Evolutionary conservation across 1,284 basidiomycete genomes (phyloP).

Genomic region (Malassezia restricta): DNA sequence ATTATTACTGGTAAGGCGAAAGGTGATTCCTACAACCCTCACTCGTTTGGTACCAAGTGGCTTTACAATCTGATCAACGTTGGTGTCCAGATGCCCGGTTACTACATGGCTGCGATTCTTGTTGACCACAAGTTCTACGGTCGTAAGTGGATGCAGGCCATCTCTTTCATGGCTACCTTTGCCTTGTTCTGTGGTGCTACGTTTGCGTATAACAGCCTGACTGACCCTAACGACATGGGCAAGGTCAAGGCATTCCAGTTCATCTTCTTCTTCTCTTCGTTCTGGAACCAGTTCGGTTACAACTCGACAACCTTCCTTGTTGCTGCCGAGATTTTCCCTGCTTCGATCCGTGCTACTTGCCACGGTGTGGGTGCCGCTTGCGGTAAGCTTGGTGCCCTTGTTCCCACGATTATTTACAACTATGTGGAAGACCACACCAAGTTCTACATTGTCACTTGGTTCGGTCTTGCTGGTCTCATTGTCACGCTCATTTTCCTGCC

Average conservation of each 20-base stretch:
- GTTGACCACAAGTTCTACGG: constrained; percentile 53
- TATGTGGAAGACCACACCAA: constrained; percentile 47
- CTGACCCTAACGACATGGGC: constrained; percentile 16
- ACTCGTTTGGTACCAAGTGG: constrained; percentile 49
- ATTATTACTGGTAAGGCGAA: constrained; percentile 46
- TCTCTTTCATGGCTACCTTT: constrained; percentile 50
- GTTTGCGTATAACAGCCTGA: constrained; percentile 47
- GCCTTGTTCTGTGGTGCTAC: constrained; percentile 49
- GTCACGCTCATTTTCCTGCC: constrained; percentile 50
- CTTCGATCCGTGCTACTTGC: constrained; percentile 46
- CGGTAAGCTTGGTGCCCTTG: constrained; percentile 47
- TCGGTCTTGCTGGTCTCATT: constrained; percentile 50
- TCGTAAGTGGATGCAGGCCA: constrained; percentile 49
- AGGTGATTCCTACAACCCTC: constrained; percentile 8
- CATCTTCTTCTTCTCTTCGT: constrained; percentile 51
- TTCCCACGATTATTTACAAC: constrained; percentile 47
- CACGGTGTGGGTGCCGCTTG: constrained; percentile 47
- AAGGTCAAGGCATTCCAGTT: constrained; percentile 48
- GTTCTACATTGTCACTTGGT: constrained; percentile 53
- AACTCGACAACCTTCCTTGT: constrained; percentile 48
- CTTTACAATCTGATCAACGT: constrained; percentile 51
- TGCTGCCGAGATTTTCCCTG: constrained; percentile 46
- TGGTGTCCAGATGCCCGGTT: constrained; percentile 50
- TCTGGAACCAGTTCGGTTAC: constrained; percentile 53
- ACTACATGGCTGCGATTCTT: constrained; percentile 52